Conservation (phyloP, 352 stramenopile genomes). For the Pythium utonaiense region DNA sequence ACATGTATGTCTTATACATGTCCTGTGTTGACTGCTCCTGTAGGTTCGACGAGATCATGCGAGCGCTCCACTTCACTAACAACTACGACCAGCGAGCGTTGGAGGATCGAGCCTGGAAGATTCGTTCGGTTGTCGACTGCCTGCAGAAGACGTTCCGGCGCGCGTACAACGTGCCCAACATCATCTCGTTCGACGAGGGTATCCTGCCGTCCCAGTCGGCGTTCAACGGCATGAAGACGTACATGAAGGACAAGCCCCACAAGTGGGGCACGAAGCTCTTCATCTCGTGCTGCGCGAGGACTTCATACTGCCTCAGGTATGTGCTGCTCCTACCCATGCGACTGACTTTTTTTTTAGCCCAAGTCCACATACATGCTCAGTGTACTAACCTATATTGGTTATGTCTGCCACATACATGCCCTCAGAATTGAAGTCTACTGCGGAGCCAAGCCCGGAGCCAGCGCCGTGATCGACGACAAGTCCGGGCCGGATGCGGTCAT, state of each 20-base stretch:
- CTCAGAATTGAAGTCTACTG: not conserved
- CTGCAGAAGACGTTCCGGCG: not conserved
- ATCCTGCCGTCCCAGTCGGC: conserved; percentile 8
- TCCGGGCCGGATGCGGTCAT: not conserved
- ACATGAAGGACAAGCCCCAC: conserved; percentile 13
- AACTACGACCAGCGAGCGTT: not conserved
- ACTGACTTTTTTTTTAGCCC: no score
- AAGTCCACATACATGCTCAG: no score
- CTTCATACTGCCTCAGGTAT: conserved; percentile 6
- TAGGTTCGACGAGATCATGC: conserved; percentile 8
- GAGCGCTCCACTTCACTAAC: conserved; percentile 4
- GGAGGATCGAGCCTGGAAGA: conserved; percentile 5
- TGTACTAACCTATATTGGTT: no score
- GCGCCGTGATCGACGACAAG: not conserved
- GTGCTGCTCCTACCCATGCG: not conserved
- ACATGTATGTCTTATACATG: not conserved
- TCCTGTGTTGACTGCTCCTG: not conserved
- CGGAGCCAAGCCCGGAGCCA: not conserved
- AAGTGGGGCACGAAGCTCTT: conserved; percentile 17
- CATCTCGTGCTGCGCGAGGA: conserved; percentile 6
- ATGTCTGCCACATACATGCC: not conserved
- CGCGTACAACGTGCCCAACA: not conserved
- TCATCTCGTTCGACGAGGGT: conserved; percentile 9
- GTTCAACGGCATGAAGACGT: conserved; percentile 1
- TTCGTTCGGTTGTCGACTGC: not conserved